Conservation (phyloP, 176 grass and related monocot species). For the Oryza officinalis region DNA sequence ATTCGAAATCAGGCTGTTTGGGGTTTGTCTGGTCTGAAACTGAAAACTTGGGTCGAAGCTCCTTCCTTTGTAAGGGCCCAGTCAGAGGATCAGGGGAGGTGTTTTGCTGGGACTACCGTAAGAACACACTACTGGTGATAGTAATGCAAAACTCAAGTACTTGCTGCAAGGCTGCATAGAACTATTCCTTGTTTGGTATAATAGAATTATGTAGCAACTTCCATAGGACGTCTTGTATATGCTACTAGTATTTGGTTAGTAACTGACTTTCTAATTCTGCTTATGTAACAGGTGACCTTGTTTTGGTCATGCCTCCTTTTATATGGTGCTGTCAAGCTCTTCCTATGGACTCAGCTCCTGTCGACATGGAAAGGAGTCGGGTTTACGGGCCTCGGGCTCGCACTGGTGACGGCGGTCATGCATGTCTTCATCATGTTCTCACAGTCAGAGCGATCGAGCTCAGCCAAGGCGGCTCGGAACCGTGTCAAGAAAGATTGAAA, state of each 20-base stretch:
- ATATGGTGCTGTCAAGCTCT: slow-evolving; percentile 62
- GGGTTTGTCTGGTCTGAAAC: not conserved
- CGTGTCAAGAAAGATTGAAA: slow-evolving; percentile 60
- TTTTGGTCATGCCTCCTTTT: slow-evolving; percentile 68
- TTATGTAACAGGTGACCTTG: slow-evolving; percentile 55
- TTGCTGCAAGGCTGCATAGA: not conserved
- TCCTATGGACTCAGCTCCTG: slow-evolving; percentile 63
- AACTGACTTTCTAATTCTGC: slow-evolving; percentile 3
- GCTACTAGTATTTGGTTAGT: not conserved
- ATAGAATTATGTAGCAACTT: not conserved
- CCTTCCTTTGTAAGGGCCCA: not conserved
- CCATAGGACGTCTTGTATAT: not conserved
- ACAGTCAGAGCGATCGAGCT: slow-evolving; percentile 60
- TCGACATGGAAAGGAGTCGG: slow-evolving; percentile 67
- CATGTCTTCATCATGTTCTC: slow-evolving; percentile 70
- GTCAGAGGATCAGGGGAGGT: too few relatives aligned
- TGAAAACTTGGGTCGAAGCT: not conserved
- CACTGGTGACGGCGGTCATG: slow-evolving; percentile 60
- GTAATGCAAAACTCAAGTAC: not conserved
- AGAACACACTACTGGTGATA: not conserved
- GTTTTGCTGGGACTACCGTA: not conserved
- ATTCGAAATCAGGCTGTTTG: not conserved
- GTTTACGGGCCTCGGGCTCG: slow-evolving; percentile 42
- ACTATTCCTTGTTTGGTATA: not conserved
- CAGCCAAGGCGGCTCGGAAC: slow-evolving; percentile 59